Evolutionary conservation across 1,284 basidiomycete genomes (phyloP), one percentile per base, ranked within the genome.

Genomic region (Sanghuangporus weigelae): DNA sequence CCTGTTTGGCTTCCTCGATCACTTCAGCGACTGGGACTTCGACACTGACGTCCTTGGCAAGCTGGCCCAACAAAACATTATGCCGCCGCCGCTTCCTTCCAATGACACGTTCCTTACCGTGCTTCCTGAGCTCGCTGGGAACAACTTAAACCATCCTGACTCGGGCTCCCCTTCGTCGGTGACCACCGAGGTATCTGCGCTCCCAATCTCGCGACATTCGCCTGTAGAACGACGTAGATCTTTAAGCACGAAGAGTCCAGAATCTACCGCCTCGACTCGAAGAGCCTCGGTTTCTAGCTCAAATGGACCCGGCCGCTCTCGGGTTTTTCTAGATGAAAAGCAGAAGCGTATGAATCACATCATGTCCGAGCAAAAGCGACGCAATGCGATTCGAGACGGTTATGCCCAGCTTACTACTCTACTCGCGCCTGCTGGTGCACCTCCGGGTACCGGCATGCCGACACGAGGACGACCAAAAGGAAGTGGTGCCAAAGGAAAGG

Each of bases 331-430:
- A 23, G 90, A 91, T 8, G 88, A 86, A 8, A 92, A 91, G 0
- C 93, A 95, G 73, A 95, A 95, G 74, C 85, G 93, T 35, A 84
- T 93, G n/a, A 95, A 95, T 73, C 93, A 95, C 77, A 95, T 95
- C 78, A 88, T 93, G 79, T 93, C 90, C 11, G 93, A 95, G 76
- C 93, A 95, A 75, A 94, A 93, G 73, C 86, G 93, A 2, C 84
- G 93, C 2, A 93, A 94, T 66, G 91, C 92, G 55, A 95, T 95
- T 68, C 85, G 93, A 40, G 89, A 93, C 67, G 93, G 92, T 10
- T 95, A 95, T 76, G 89, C 93, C 12, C 85, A 92, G 70, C 77
- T 95, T 49, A 93, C 92, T 40, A 76, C 86, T 0, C 79, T 94
- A 35, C 84, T 94, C 58, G 87, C 92, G 0, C 88, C 90, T 23